These are phyloP conservation scores for Mycoemilia scoparia DNA, from an alignment of 192 early-diverging fungal species.

Conservation along the genomic window DNA sequence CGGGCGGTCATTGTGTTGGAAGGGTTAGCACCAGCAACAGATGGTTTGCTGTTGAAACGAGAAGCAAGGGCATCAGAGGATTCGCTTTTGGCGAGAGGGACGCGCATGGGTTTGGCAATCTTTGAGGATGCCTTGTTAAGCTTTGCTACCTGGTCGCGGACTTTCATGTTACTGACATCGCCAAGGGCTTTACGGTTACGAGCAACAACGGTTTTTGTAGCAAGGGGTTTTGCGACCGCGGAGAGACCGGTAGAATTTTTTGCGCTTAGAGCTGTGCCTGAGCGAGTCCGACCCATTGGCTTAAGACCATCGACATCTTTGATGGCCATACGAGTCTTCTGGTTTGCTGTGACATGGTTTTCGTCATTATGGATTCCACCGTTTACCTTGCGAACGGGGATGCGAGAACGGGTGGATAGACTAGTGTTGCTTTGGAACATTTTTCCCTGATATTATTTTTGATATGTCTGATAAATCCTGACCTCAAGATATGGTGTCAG, in stretches of 20 bases:
- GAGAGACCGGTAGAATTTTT: not conserved
- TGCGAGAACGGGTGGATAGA: conserved; percentile 25
- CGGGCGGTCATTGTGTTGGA: not conserved
- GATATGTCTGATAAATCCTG: no score
- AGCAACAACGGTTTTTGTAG: not conserved
- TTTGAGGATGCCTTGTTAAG: conserved; percentile 2
- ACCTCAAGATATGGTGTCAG: no score
- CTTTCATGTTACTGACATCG: conserved; percentile 13
- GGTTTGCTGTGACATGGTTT: conserved; percentile 10
- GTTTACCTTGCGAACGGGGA: conserved; percentile 11
- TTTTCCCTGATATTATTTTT: no score
- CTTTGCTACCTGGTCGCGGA: not conserved
- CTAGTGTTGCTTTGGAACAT: no score
- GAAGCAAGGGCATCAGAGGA: conserved; percentile 1
- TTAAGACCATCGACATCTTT: conserved; percentile 6
- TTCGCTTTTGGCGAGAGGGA: no score
- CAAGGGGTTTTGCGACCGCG: conserved; percentile 4
- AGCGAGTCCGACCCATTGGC: conserved; percentile 3
- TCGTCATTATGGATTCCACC: conserved; percentile 16
- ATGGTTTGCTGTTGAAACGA: conserved; percentile 5
- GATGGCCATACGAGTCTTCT: conserved; percentile 1
- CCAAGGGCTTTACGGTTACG: conserved; percentile 13
- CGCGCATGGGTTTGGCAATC: conserved; percentile 12
- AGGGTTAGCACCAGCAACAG: not conserved
- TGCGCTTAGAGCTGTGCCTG: not conserved